phyloP scores from a whole-genome alignment of 176 grass and related monocot genomes.

The Lolium perenne region DNA sequence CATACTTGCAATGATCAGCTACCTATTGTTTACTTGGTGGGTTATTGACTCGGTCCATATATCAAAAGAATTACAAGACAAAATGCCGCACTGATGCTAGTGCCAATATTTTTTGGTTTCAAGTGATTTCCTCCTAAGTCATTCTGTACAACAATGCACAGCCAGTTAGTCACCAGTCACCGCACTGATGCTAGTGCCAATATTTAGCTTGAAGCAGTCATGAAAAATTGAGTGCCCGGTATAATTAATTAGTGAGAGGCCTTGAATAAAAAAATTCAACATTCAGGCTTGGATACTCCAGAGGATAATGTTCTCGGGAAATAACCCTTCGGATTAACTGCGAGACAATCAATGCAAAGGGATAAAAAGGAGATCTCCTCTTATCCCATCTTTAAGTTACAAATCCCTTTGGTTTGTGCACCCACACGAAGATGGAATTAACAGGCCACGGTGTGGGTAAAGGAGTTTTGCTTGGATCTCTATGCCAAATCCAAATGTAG shows the following conservation, averaged over 20 bases:
- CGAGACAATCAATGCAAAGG: background rate
- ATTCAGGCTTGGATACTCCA: slow-evolving; percentile 45
- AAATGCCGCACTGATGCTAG: background rate
- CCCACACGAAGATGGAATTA: slow-evolving; percentile 2
- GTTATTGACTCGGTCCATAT: background rate
- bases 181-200: background rate
- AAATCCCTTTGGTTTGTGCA: background rate
- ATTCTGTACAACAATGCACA: background rate
- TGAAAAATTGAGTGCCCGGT: background rate
- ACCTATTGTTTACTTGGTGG: background rate
- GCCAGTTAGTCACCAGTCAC: background rate
- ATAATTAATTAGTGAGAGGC: background rate
- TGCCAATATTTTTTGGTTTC: background rate
- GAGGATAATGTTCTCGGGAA: background rate
- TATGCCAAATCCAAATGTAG: background rate
- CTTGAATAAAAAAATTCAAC: background rate
- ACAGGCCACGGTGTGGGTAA: background rate
- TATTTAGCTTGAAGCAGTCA: slow-evolving; percentile 13
- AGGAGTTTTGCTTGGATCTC: background rate
- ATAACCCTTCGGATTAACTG: background rate
- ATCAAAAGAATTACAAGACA: background rate
- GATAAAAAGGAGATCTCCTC: background rate
- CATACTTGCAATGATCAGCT: background rate
- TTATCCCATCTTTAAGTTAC: background rate
- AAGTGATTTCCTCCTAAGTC: background rate